Base-by-base conservation (phyloP, 345 rosid species). In the Eucalyptus camaldulensis region DNA sequence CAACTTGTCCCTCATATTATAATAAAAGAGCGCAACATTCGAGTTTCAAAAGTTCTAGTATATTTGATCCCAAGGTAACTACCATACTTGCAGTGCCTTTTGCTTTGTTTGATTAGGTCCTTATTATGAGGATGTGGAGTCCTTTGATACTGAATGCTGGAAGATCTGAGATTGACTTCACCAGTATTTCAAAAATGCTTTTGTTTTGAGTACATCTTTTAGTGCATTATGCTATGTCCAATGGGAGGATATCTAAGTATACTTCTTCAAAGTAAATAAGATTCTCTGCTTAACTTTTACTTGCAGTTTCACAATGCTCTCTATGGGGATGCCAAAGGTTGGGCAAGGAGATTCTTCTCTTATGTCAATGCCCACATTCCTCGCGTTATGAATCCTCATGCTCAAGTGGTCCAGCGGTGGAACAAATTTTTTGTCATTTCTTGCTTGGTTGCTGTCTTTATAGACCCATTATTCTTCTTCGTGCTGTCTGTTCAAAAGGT, bases 391-490 rank as follows among this genome's bases (percentile, higher is more conserved):
- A 97, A 96, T 92, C 99, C 99, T 91, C 99, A 97, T 90, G 69
- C 94, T 43, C 90, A 90, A 90, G 60, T 88, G 86, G 95, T 96
- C 92, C 97, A 95, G 88, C 86, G 24, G 6, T 97, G 99, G 99
- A 94, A 92, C 92, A 90, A 95, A 87, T 94, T 94, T 90, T 96
- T 96, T 90, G 95, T 94, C 67, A 91, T 96, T 89, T 94, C 95
- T 27, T 96, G 96, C 91, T 91, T 94, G 93, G 89, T 95, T 91
- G 98, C 98, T 60, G 94, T 96, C 90, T 95, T 97, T 60, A 87
- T 96, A 3, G 99, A 97, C 87, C 99, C 99, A 3, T 92, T 96
- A 87, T 97, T 96, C 93, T 96, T 96, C 96, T 95, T 96, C 93
- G 87, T 96, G 92, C 92, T 95, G 33, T 89, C 91, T 83, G 94